Conservation (phyloP, 768 basidiomycete species). For the Cystoderma amianthinum region DNA sequence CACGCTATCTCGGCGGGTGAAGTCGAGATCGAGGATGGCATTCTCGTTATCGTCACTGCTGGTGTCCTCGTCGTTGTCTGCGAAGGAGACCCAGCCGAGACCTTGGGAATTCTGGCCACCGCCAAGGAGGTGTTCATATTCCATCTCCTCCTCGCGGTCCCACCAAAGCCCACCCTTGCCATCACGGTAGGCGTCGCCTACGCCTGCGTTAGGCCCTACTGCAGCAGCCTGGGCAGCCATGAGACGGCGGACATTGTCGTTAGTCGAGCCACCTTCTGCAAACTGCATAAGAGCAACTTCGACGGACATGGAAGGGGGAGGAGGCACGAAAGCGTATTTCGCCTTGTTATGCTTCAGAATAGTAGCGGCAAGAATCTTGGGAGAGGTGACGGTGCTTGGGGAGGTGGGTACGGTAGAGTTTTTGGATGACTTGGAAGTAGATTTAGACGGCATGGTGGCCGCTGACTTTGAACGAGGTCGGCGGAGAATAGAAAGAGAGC, state of each 20-base stretch:
- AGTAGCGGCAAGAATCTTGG: no score
- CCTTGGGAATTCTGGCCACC: slow-evolving; percentile 20
- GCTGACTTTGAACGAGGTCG: slow-evolving; percentile 31
- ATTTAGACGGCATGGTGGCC: slow-evolving; percentile 8
- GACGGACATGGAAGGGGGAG: slow-evolving; percentile 49
- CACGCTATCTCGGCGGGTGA: slow-evolving; percentile 31
- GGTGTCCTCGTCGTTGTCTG: slow-evolving; percentile 27
- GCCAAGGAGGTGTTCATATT: slow-evolving; percentile 55
- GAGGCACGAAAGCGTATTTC: slow-evolving; percentile 33
- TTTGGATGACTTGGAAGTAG: slow-evolving; percentile 11
- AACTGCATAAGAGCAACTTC: slow-evolving; percentile 71
- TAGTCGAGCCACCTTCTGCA: slow-evolving; percentile 53
- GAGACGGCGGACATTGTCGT: slow-evolving; percentile 44
- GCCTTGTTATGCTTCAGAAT: slow-evolving; percentile 46
- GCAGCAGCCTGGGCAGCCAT: slow-evolving; percentile 51
- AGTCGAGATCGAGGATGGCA: slow-evolving; percentile 9
- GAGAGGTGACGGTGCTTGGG: no score
- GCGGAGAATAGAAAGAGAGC: slow-evolving; percentile 45
- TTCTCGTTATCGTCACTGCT: slow-evolving; percentile 13
- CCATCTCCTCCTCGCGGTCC: slow-evolving; percentile 68
- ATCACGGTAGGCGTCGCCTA: slow-evolving; percentile 53
- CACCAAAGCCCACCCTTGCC: slow-evolving; percentile 59
- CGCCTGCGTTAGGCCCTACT: slow-evolving; percentile 22
- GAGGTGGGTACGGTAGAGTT: slow-evolving; percentile 1
- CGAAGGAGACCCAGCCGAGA: slow-evolving; percentile 29